Base-by-base conservation (phyloP, 345 rosid genomes). In the Lepidium didymum region DNA sequence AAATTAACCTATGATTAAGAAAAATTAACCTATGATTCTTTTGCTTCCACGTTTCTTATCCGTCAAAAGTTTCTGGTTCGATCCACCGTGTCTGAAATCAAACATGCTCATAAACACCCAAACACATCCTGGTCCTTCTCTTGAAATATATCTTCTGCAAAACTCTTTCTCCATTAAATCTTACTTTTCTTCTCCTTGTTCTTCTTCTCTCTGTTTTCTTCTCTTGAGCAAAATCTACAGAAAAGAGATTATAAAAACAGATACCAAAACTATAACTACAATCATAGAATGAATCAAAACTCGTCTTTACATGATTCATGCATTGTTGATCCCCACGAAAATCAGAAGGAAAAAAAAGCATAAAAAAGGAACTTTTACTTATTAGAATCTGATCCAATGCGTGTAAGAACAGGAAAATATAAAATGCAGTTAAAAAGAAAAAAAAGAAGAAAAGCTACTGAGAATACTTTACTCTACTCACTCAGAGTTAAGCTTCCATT, bases 101-200 rank as follows among this genome's bases (percentile, higher is more conserved):
- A 93, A 82, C 75, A 88, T 86, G 52, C 79, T 90, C 56, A 90
- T 84, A 61, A 90, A 79, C 44, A 91, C 85, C 97, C 95, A 79
- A 85, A 85, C 87, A 76, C 97, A 94, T 40, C 97, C 99, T 4
- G 78, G 67, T 58, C 86, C 89, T 64, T 82, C 73, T 69, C 79
- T 85, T 52, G 71, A 75, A 41, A 77, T 64, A 6, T 64, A 84
- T 59, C 79, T 83, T 43, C 74, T 82, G 37, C 64, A 67, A 44
- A 65, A 57, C 62, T 75, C 72, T 64, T 57, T 69, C 67, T 64
- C 79, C 79, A 75, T 75, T 45, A 16, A 25, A 5, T n/a, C n/a
- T n/a, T n/a, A n/a, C n/a, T n/a, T n/a, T n/a, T 63, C 56, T 44
- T 45, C 56, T 36, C 60, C 67, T 49, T 69, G 11, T 10, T 40